phyloP scores from a whole-genome alignment of 768 basidiomycete species.

The Erythrobasidium yunnanense region DNA sequence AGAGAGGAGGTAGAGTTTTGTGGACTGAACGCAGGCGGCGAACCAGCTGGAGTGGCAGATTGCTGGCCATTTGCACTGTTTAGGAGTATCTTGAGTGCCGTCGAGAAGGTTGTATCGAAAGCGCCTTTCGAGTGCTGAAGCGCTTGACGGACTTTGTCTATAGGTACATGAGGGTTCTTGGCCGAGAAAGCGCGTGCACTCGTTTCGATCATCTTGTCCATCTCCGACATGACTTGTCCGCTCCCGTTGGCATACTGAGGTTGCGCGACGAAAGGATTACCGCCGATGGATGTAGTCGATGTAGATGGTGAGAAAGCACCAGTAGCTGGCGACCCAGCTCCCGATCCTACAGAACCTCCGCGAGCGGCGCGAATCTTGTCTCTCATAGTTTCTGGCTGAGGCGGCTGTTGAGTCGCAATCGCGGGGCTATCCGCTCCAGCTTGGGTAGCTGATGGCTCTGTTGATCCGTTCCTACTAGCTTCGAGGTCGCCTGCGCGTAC shows the following conservation, averaged over 20 bases:
- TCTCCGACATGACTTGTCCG: background rate
- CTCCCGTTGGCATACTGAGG: background rate
- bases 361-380: too few relatives aligned
- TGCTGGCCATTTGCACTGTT: background rate
- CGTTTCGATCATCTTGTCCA: background rate
- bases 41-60: background rate
- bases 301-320: background rate
- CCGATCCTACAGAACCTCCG: too few relatives aligned
- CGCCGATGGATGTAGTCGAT: background rate
- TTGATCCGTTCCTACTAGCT: background rate
- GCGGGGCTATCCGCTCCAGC: background rate
- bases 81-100: constrained; percentile 2
- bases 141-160: constrained; percentile 3
- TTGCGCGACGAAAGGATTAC: constrained; percentile 9
- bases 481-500: constrained; percentile 16
- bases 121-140: constrained; percentile 12
- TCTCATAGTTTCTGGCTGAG: background rate
- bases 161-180: constrained; percentile 3
- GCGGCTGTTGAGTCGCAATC: background rate
- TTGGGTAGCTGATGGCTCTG: background rate
- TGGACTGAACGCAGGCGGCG: background rate
- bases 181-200: constrained; percentile 1
- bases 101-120: constrained; percentile 13
- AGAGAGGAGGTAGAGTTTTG: background rate
- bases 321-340: background rate